Percentiles rank a stretch among this genome's conserved stretches.
Evolutionary conservation across 768 basidiomycete species (phyloP).

Genomic region (Glaciozyma antarctica): DNA sequence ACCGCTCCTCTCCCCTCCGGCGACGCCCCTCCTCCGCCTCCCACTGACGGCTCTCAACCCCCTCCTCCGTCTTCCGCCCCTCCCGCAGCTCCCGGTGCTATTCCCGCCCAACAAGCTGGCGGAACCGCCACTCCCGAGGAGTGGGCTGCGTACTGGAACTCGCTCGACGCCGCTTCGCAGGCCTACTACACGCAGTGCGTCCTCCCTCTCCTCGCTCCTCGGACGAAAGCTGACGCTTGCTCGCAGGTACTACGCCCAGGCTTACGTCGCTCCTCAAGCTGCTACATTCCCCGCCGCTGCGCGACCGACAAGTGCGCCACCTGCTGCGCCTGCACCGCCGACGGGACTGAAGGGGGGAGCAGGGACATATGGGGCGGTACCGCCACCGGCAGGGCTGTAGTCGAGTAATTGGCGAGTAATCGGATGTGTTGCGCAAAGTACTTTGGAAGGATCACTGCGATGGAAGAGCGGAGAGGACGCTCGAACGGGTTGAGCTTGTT

Average conservation of each 20-base stretch:
- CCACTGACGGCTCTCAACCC: constrained; percentile 16
- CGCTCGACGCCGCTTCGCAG: constrained; percentile 24
- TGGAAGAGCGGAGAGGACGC: no score
- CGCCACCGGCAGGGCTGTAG: constrained; percentile 20
- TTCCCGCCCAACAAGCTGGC: constrained; percentile 1
- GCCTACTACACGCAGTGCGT: constrained; percentile 30
- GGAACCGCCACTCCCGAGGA: constrained; percentile 15
- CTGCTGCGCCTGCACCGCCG: not conserved
- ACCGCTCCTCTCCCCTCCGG: constrained; percentile 29
- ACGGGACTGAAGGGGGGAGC: not conserved
- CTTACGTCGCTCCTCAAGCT: constrained; percentile 5
- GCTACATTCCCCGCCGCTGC: not conserved
- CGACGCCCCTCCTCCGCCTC: constrained; percentile 26
- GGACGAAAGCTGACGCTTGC: not conserved
- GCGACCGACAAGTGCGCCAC: constrained; percentile 7
- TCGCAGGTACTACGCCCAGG: constrained; percentile 23
- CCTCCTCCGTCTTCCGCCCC: constrained; percentile 2
- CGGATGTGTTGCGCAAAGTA: no score
- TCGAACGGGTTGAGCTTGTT: no score
- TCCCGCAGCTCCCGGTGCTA: not conserved
- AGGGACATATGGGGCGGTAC: constrained; percentile 17
- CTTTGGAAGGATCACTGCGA: no score
- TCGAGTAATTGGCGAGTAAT: not conserved
- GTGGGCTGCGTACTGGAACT: constrained; percentile 28
- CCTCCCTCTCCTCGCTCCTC: not conserved